phyloP scores from a whole-genome alignment of 805 yeast species.

The Komagataella pastoris region DNA sequence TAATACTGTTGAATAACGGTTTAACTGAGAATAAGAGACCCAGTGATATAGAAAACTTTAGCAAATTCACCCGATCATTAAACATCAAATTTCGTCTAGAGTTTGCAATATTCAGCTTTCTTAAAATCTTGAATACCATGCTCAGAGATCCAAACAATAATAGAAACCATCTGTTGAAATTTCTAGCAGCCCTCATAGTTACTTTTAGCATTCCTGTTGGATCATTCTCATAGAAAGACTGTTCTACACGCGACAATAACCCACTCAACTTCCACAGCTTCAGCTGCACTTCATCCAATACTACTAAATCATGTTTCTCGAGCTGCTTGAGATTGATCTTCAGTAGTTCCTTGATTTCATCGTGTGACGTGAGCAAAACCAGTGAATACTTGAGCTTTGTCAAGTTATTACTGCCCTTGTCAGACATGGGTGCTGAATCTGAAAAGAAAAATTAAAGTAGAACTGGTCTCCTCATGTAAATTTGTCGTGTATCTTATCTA shows the following conservation, averaged over 20 bases:
- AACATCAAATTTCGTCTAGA: neutral
- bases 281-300: neutral
- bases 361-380: neutral
- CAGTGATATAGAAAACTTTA: constrained; percentile 4
- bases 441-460: neutral
- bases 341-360: neutral
- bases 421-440: neutral
- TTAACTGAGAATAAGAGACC: constrained; percentile 6
- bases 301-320: neutral
- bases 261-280: neutral
- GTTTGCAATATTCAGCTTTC: neutral
- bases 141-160: neutral
- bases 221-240: neutral
- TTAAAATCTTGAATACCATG: neutral
- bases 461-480: neutral
- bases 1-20: constrained; percentile 3
- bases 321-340: neutral
- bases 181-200: neutral
- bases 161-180: neutral
- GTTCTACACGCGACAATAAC: neutral
- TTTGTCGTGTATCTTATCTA: neutral
- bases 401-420: neutral
- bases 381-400: neutral
- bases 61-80: neutral
- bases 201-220: neutral